phyloP scores from a whole-genome alignment of 768 basidiomycete genomes.

The Daedaleopsis nitida region DNA sequence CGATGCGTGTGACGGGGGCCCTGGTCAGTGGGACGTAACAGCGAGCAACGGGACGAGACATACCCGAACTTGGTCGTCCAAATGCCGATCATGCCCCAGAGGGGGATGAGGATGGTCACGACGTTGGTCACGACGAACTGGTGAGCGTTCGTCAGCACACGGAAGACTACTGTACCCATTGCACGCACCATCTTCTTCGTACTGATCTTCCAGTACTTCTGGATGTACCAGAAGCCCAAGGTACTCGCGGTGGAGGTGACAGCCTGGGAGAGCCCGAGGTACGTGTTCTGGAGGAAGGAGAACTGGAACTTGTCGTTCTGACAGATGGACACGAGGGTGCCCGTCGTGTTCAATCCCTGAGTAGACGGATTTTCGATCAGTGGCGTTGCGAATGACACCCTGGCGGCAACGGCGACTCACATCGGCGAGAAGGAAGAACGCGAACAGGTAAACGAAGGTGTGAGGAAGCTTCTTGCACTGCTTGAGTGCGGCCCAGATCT shows the following conservation, averaged over 20 bases:
- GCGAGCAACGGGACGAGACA: constrained; percentile 22
- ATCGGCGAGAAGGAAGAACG: constrained; percentile 80
- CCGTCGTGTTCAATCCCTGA: constrained; percentile 81
- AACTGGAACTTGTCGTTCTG: constrained; percentile 83
- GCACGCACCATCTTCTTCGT: constrained; percentile 76
- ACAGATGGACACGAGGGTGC: constrained; percentile 72
- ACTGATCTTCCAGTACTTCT: constrained; percentile 73
- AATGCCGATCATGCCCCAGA: constrained; percentile 87
- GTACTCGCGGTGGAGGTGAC: constrained; percentile 71
- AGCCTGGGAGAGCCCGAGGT: constrained; percentile 75
- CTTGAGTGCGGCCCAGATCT: constrained; percentile 79
- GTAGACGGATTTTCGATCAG: too few species aligned
- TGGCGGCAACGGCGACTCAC: constrained; percentile 39
- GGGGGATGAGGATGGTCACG: constrained; percentile 73
- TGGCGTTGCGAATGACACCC: too few species aligned
- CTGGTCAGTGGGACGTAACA: not conserved
- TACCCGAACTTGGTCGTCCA: constrained; percentile 79
- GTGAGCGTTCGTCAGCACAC: not conserved
- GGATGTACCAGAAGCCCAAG: constrained; percentile 83
- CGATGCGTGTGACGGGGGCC: not conserved
- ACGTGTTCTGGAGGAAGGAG: constrained; percentile 81
- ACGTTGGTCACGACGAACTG: constrained; percentile 80
- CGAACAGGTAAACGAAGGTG: constrained; percentile 79
- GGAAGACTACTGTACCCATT: not conserved
- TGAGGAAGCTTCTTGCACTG: constrained; percentile 79